Evolutionary conservation across 345 rosid genomes (phyloP), one percentile per base, ranked within the genome.

Genomic region (Microcos paniculata): DNA sequence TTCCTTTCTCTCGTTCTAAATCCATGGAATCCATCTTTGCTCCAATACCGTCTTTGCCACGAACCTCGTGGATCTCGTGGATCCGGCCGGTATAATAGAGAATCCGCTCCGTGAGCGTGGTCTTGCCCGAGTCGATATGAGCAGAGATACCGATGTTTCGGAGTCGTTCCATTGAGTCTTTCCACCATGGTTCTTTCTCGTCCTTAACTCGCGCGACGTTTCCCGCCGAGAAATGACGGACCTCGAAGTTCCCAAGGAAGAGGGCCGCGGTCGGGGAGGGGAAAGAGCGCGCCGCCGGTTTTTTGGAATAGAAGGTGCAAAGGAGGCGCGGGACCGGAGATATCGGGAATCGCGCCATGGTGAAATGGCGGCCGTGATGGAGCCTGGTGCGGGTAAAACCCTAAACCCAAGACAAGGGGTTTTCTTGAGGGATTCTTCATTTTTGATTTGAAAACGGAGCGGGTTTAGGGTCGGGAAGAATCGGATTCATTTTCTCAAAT

Each of bases 21-120:
- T 96, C 99, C 99, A 94, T 96, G 35, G 97, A 94, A 64, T 96
- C 99, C 99, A 96, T 94, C 85, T 94, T 96, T 3, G 99, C 99
- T 7, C 99, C 99, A 15, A 96, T 96, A 12, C 98, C 99, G 31
- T 96, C 99, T 43, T 87, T 90, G 24, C 99, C 99, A 16, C 98
- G 86, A 33, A 96, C 99, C 85, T 94, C 99, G 61, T 96, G 99
- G 78, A 96, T 96, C 90, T 92, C 99, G 85, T 92, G 98, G 79
- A 96, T 96, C 80, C 89, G 87, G 48, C 98, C 99, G 6, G 98
- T 96, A 81, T 96, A 96, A 84, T 63, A 96, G 40, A 96, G 84
- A 31, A 96, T 74, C 65, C 98, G 88, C 85, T 96, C 99, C 8
- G 99, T 96, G 14, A 96, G 88, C 0, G 98, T 96, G 55, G 99